phyloP scores from a whole-genome alignment of 805 yeast genomes.

The Cyberlindnera saturnus region DNA sequence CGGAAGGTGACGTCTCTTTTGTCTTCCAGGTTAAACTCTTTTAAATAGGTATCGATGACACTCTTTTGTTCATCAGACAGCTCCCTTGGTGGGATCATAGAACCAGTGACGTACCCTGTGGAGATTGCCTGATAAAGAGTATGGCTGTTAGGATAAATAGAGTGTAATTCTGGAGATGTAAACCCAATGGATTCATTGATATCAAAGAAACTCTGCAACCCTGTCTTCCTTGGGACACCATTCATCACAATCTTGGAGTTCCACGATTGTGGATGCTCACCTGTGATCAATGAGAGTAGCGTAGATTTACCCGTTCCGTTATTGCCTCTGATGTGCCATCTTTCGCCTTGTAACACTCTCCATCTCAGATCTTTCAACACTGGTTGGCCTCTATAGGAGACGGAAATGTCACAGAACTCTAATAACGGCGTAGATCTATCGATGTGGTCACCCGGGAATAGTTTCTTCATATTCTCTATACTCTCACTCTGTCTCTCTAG shows the following conservation, averaged over 20 bases:
- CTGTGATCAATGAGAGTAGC: constrained; percentile 71
- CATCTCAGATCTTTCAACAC: constrained; percentile 58
- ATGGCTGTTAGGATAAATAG: constrained; percentile 62
- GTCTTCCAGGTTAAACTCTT: constrained; percentile 37
- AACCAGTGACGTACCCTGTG: constrained; percentile 74
- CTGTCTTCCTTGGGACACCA: constrained; percentile 67
- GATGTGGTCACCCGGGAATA: constrained; percentile 11
- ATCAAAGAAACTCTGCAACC: constrained; percentile 68
- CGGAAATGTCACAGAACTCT: constrained; percentile 56
- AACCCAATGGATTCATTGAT: constrained; percentile 78
- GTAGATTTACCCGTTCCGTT: constrained; percentile 96
- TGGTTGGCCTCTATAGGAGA: constrained; percentile 57
- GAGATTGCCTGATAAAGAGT: constrained; percentile 52
- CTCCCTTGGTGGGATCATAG: constrained; percentile 43
- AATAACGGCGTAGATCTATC: constrained; percentile 25
- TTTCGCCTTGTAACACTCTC: constrained; percentile 64
- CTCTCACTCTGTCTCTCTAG: constrained; percentile 10
- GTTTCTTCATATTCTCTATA: constrained; percentile 11
- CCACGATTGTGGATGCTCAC: constrained; percentile 98
- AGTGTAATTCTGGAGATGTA: constrained; percentile 88
- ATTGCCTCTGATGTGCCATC: constrained; percentile 84
- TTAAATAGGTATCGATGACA: constrained; percentile 39
- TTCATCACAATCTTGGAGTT: constrained; percentile 56
- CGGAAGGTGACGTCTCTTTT: constrained; percentile 38
- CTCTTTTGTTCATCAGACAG: constrained; percentile 32